Base-by-base conservation (phyloP, 2,329 filamentous ascomycete genomes). In the Fusarium citri region DNA sequence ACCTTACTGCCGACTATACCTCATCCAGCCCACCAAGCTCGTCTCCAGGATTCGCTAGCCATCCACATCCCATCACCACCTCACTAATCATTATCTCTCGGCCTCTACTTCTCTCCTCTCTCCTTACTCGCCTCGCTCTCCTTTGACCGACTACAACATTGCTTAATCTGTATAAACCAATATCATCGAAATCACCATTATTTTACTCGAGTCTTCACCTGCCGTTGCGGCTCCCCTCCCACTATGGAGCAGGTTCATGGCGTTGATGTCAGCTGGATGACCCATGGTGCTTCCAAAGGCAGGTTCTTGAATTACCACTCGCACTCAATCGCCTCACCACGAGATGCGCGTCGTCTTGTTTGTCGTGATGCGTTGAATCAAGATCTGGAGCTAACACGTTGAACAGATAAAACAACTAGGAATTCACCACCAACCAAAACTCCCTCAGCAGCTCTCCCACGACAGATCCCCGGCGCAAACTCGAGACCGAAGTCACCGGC, bases 261-360 rank as follows among this genome's bases (percentile, higher is more conserved):
- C 72, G 88, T 97, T 76, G 94, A 97, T 81, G 93, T 97, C 77
- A 94, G 92, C 81, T 97, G 94, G 94, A 92, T 97, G 84, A 87
- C 87, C 74, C 92, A 96, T 81, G 92, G 92, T 78, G 89, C 91
- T 74, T 89, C 90, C 69, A 94, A 92, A 91, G 93, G 94, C 93
- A 85, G 81, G 86, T 81, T 57, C 55, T 46, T 45, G 18, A 64
- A 25, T 73, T 71, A 70, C 72, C 72, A 76, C 73, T 71, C 47
- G 31, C 53, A 60, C 51, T 47, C 56, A 62, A 47, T 53, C n/a
- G 37, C 34, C 41, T 59, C 46, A 59, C 46, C 49, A 41, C 30
- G 58, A 59, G 57, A 74, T 62, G 55, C 69, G 47, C 60, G 62
- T 64, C 51, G 40, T 60, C 53, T 54, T 51, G 26, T 28, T 43